Base-by-base conservation (phyloP, 257 asterid genomes). In the Solanum piurae region DNA sequence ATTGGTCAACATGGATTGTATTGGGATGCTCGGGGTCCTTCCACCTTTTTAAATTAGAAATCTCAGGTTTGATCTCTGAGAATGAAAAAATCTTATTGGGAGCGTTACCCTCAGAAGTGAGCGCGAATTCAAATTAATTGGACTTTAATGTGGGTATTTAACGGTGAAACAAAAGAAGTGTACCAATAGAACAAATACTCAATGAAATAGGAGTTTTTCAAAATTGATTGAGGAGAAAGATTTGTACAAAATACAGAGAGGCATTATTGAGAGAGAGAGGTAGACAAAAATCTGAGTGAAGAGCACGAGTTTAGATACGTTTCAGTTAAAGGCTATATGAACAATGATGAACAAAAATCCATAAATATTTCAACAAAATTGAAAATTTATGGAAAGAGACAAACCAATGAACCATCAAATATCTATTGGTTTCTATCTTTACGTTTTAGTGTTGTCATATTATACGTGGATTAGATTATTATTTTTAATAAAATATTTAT, bases 231-330 rank as follows among this genome's bases (percentile, higher is more conserved):
- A 27, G 18, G 52, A 27, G 9, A 77, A 42, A 44, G 27, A 79
- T 14, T 68, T 44, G 66, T 44, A 44, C 37, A 13, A 42, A 42
- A 66, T 29, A 68, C 25, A 14, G 5, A 77, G 14, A 29, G 64
- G 9, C 40, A 79, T 27, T 27, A 80, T 25, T 16, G 68, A 29
- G 64, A 55, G 64, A 55, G 9, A 44, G 3, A 40, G 62, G n/a
- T 4, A 76, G 84, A 76, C 84, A 77, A 80, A 72, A 80, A 80
- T 80, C 40, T 80, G 66, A 27, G 16, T 14, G 40, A 46, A 44
- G 40, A 14, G 38, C 66, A 79, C 66, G 85, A 79, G 85, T 46
- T 80, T 1, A 80, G 85, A 80, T 79, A 44, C 10, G 66, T 44
- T 44, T 27, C 38, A 25, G 85, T 44, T 27, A 16, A 20, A 20